Conservation (phyloP, 2,329 filamentous ascomycete genomes). For the Alternaria arborescens region DNA sequence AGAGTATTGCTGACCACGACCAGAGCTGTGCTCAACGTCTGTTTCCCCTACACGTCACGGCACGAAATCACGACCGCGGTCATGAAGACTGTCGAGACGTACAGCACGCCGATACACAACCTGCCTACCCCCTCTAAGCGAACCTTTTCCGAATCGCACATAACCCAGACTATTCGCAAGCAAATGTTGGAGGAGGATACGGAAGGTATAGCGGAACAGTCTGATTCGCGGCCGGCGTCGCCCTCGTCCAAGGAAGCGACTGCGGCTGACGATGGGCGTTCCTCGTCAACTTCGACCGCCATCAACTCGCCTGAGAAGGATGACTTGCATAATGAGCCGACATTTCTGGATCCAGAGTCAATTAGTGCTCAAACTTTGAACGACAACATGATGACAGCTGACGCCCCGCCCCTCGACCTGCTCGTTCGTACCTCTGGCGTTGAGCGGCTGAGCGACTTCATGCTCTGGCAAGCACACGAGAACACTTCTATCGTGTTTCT, state of each 20-base stretch:
- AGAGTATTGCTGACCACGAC: constrained; percentile 10
- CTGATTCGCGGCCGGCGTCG: constrained; percentile 41
- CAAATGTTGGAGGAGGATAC: constrained; percentile 54
- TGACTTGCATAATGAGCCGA: constrained; percentile 27
- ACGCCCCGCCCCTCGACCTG: constrained; percentile 86
- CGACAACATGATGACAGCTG: constrained; percentile 86
- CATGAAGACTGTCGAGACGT: constrained; percentile 85
- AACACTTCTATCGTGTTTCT: constrained; percentile 92
- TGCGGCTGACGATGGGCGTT: constrained; percentile 39
- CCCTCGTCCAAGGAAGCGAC: constrained; percentile 48
- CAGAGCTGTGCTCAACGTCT: constrained; percentile 83
- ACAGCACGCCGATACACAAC: constrained; percentile 71
- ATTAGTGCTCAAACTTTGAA: constrained; percentile 86
- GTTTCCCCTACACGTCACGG: constrained; percentile 95
- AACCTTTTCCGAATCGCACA: constrained; percentile 86
- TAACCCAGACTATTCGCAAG: constrained; percentile 80
- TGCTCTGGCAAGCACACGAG: constrained; percentile 98
- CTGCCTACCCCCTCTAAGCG: constrained; percentile 66
- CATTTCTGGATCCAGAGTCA: constrained; percentile 77
- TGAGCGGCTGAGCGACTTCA: constrained; percentile 91
- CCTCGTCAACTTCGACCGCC: constrained; percentile 51
- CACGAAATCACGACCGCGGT: constrained; percentile 95
- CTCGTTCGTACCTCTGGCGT: constrained; percentile 94
- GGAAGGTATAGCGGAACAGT: constrained; percentile 38
- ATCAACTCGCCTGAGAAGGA: constrained; percentile 48